Conservation (phyloP, 345 rosid species). For the Schrenkiella parvula region DNA sequence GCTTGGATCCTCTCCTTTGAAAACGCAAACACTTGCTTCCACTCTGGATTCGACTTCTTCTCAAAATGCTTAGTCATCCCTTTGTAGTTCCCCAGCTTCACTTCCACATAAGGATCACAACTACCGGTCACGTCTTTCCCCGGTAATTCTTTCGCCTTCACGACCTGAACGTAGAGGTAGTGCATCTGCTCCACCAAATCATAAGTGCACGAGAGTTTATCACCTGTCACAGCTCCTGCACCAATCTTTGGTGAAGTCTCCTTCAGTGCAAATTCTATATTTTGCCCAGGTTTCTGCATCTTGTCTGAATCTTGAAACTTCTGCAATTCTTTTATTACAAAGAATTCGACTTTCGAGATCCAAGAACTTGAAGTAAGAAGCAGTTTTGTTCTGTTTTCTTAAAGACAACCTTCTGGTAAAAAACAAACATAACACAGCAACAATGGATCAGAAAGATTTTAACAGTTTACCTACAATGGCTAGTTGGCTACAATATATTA, state of each 20-base stretch:
- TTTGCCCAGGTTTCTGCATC: constrained; percentile 81
- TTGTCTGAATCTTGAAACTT: constrained; percentile 25
- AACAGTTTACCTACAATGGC: constrained; percentile 6
- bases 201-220: constrained; percentile 85
- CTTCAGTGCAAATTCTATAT: constrained; percentile 72
- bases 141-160: constrained; percentile 87
- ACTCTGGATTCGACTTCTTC: constrained; percentile 91
- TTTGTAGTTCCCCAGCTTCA: constrained; percentile 86
- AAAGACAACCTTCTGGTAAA: constrained; percentile 1
- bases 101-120: constrained; percentile 91
- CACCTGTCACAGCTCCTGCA: constrained; percentile 57
- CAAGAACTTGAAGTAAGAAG: constrained; percentile 8
- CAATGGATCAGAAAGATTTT: constrained; percentile 18
- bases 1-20: constrained; percentile 91
- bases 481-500: not conserved
- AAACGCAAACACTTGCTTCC: constrained; percentile 97
- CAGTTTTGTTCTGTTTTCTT: constrained; percentile 10
- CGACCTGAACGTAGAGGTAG: constrained; percentile 84
- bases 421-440: not conserved
- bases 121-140: constrained; percentile 78
- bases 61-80: constrained; percentile 86
- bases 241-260: constrained; percentile 96
- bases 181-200: constrained; percentile 99
- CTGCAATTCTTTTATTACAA: not conserved
- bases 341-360: constrained; percentile 6